Percentiles rank a stretch among this genome's conserved stretches.
These are phyloP conservation scores for Exophiala dermatitidis DNA, from an alignment of 2,329 filamentous ascomycete genomes.

Conservation along the genomic window DNA sequence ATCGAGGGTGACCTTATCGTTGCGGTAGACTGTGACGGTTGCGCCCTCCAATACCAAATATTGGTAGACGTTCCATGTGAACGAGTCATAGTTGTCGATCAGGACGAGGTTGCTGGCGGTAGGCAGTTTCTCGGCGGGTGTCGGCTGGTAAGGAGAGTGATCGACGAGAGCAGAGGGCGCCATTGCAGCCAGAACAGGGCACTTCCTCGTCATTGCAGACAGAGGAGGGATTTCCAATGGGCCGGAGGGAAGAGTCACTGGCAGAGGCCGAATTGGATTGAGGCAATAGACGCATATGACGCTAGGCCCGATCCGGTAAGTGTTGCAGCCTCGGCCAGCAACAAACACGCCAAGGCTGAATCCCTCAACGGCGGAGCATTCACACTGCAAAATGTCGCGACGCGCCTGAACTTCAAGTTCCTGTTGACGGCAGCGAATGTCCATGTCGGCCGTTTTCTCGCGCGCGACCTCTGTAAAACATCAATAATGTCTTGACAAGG, in stretches of 20 bases:
- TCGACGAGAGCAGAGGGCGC: conserved; percentile 54
- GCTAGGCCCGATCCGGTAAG: too few relatives aligned
- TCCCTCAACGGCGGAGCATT: not conserved
- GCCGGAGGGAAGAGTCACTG: not conserved
- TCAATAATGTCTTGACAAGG: conserved; percentile 10
- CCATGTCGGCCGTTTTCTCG: not conserved
- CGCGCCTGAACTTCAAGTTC: not conserved
- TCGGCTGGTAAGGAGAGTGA: conserved; percentile 79
- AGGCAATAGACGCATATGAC: too few relatives aligned
- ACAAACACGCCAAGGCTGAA: not conserved
- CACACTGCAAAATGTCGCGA: not conserved
- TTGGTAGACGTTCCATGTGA: conserved; percentile 99
- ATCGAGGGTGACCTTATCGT: conserved; percentile 82
- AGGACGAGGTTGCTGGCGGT: conserved; percentile 86
- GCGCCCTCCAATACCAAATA: conserved; percentile 96
- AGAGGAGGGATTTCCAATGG: not conserved
- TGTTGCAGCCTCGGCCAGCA: too few relatives aligned
- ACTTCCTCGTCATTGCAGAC: too few relatives aligned
- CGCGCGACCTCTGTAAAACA: not conserved
- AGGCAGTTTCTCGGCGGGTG: conserved; percentile 62
- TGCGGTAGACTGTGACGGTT: conserved; percentile 79
- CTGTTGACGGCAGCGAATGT: not conserved
- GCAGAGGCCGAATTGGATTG: not conserved
- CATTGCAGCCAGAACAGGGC: too few relatives aligned
- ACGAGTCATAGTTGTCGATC: conserved; percentile 99